These are phyloP conservation scores for Apiospora hydei DNA, from an alignment of 2,329 filamentous ascomycete genomes.

Conservation along the genomic window DNA sequence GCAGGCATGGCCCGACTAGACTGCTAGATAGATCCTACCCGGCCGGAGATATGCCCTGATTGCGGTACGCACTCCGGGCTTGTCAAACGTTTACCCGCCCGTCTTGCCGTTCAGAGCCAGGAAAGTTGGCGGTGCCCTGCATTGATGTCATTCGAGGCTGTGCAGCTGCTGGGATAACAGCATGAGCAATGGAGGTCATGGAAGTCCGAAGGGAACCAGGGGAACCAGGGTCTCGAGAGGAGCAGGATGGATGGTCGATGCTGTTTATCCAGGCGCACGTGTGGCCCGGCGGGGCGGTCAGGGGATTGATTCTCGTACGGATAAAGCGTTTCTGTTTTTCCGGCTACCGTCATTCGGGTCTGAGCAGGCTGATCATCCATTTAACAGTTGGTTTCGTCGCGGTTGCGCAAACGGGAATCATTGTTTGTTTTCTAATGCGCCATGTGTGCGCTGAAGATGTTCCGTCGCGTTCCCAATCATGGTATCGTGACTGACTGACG, in stretches of 20 bases:
- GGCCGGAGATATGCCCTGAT: not conserved
- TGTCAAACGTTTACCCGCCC: constrained; percentile 1
- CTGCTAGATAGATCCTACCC: not conserved
- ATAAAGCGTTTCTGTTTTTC: not conserved
- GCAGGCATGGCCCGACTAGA: not conserved
- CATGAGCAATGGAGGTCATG: not conserved
- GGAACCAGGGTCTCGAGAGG: not conserved
- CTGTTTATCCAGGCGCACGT: not conserved
- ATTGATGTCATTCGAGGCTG: constrained; percentile 20
- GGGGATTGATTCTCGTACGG: constrained; percentile 1
- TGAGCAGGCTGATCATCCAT: not conserved
- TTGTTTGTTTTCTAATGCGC: constrained; percentile 5
- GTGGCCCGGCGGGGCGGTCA: not conserved
- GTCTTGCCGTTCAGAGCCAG: not conserved
- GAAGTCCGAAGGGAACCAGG: not conserved
- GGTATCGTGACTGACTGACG: not conserved
- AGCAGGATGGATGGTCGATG: not conserved
- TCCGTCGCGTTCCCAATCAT: not conserved
- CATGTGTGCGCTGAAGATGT: not conserved
- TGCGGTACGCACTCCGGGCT: constrained; percentile 7
- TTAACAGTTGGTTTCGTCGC: not conserved
- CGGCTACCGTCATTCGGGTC: not conserved
- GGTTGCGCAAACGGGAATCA: not conserved
- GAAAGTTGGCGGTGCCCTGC: not conserved
- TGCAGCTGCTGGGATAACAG: not conserved